Base-by-base conservation (phyloP, 1,139 yeast genomes). In the Candida sp. region DNA sequence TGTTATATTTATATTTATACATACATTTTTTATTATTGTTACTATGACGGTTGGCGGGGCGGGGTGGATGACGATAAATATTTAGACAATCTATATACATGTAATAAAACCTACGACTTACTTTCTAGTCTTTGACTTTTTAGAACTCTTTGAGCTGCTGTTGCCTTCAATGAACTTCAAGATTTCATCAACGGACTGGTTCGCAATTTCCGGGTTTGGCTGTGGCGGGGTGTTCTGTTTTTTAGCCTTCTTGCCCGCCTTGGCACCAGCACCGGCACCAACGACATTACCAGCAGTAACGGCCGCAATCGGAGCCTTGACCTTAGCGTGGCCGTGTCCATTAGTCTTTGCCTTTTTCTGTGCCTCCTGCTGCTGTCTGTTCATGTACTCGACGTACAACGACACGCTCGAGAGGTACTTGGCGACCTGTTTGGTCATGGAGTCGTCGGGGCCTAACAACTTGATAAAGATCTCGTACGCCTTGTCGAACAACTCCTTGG, bases 161-260 rank as follows among this genome's bases (percentile, higher is more conserved):
- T 63, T 60, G 45, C 88, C 90, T 65, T 85, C 88, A 60, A 88
- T 85, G 61, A 81, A 88, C 48, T 77, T 77, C 70, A 87, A 73
- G 55, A 88, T 81, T 53, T 86, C 93, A 48, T 86, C 93, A 51
- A 87, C 80, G 22, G 89, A 83, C 66, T 84, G 77, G 48, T 72
- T 69, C 11, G 87, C 86, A 56, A 86, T 77, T 38, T 77, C 80
- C 26, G 89, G 85, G 58, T 80, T 73, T 11, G 83, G 70, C 44
- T 69, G 63, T 9, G 65, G 59, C 47, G 57, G 53, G 53, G 71
- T 72, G 51, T 69, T 68, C 57, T 72, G 70, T 49, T 63, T 60
- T 49, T 56, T 56, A 45, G 55, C 54, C 49, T 63, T 58, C 49
- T 61, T 58, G 11, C 58, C 46, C 23, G 57, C 40, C 26, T 44